A percentile compares a stretch with the other conserved stretches of the same genome.
Conservation (phyloP, 768 basidiomycete species). For the Tulasnella sp. region DNA sequence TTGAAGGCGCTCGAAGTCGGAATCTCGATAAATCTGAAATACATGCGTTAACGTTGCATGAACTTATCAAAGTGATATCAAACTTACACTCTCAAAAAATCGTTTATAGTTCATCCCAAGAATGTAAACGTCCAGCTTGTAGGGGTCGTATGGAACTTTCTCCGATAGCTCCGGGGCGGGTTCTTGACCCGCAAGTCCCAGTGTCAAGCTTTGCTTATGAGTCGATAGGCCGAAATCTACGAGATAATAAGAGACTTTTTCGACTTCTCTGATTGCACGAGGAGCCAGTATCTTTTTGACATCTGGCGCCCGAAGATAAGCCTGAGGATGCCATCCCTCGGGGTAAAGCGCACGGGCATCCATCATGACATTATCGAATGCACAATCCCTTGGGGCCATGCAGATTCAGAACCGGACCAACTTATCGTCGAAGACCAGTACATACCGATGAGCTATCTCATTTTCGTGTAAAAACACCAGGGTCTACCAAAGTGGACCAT, state of each 20-base stretch:
- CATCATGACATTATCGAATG: conserved; percentile 32
- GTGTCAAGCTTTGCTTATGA: background rate
- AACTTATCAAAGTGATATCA: too few relatives aligned
- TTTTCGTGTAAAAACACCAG: conserved; percentile 31
- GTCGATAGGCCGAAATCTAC: conserved; percentile 32
- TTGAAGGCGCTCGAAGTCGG: background rate
- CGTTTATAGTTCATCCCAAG: conserved; percentile 23
- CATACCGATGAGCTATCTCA: conserved; percentile 30
- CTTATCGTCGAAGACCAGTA: background rate
- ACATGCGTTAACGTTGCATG: background rate
- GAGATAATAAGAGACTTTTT: conserved; percentile 20
- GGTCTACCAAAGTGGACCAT: conserved; percentile 8
- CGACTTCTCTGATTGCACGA: background rate
- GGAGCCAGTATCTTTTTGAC: background rate
- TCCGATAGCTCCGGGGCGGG: conserved; percentile 21
- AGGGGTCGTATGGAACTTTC: conserved; percentile 31
- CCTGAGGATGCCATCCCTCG: conserved; percentile 30
- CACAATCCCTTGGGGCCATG: conserved; percentile 21
- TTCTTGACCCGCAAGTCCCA: conserved; percentile 21
- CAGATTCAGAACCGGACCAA: too few relatives aligned
- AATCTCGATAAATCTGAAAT: background rate
- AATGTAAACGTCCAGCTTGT: conserved; percentile 33
- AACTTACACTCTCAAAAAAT: background rate
- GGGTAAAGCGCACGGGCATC: conserved; percentile 30
- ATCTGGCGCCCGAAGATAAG: background rate